Base-by-base conservation (phyloP, 257 asterid genomes). In the Ilex aquifolium region DNA sequence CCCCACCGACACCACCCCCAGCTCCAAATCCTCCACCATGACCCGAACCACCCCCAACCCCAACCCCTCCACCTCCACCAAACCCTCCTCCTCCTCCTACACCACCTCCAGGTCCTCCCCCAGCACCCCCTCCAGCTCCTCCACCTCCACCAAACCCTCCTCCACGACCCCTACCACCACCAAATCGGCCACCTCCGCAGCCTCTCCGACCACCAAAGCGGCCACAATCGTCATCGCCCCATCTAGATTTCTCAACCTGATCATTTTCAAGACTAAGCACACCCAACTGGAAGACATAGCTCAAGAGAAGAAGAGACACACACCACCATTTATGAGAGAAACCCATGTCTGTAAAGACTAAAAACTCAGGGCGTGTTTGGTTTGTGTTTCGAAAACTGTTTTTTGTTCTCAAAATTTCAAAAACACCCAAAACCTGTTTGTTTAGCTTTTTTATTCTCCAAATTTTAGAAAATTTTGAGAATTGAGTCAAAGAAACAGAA, bases 221-320 rank as follows among this genome's bases (percentile, higher is more conserved):
- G 3, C 70, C 70, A 2, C 32, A 44, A 7, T 69, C 70, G 1
- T 53, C 68, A 31, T 62, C 52, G 13, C 72, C 61, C 77, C 77
- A 76, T 56, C 72, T 71, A 1, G 59, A 21, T 59, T 71, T 63
- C 3, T 67, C 64, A 3, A 71, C 62, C 44, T 64, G 67, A 36
- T 65, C 68, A 57, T 76, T 71, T 14, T 60, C 80, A n/a, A 63
- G 21, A 67, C 59, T 10, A 29, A 67, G 31, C 11, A 49, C 56
- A 71, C 63, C 71, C 40, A 63, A 64, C 57, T 71, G 73, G 4
- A 76, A 56, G 48, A 67, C 69, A 72, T 71, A 40, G 66, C 69
- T 61, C 36, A 67, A 36, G 52, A 64, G 32, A 60, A 76, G 66
- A 51, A 76, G 44, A 9, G 61, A 21, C 50, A 54, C 29, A 44